Conservation (phyloP, 2,329 filamentous ascomycete genomes). For the Helminthosporium solani region DNA sequence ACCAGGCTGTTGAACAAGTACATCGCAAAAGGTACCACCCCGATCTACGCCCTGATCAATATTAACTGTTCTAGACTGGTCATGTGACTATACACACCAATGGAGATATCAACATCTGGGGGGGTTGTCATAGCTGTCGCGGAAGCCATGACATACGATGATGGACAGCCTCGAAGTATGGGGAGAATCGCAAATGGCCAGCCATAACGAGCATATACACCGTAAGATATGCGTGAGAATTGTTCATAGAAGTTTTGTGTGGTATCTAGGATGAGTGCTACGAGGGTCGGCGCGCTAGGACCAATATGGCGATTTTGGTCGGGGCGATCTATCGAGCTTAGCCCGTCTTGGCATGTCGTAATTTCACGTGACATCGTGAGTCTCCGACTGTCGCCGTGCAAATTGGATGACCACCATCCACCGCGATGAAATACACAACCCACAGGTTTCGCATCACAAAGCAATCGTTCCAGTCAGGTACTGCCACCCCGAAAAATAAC, state of each 20-base stretch:
- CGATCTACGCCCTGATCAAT: conserved; percentile 10
- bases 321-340: background rate
- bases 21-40: conserved; percentile 22
- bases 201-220: background rate
- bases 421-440: background rate
- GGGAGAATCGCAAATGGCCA: background rate
- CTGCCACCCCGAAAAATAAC: background rate
- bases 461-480: background rate
- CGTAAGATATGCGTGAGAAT: background rate
- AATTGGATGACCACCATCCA: background rate
- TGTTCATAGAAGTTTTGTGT: background rate
- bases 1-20: conserved; percentile 22
- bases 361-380: background rate
- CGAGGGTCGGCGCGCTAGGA: too few species aligned
- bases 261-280: background rate
- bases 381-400: background rate
- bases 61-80: background rate
- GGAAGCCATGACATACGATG: too few species aligned
- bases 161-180: background rate
- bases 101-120: background rate
- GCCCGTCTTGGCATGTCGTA: background rate
- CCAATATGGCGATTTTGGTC: background rate
- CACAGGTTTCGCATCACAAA: conserved; percentile 2
- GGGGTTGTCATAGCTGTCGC: background rate
- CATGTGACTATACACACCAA: background rate